Percentiles rank a stretch among this genome's conserved stretches.
phyloP scores from a whole-genome alignment of 1,284 basidiomycete genomes.

The Pseudozyma flocculosa region DNA sequence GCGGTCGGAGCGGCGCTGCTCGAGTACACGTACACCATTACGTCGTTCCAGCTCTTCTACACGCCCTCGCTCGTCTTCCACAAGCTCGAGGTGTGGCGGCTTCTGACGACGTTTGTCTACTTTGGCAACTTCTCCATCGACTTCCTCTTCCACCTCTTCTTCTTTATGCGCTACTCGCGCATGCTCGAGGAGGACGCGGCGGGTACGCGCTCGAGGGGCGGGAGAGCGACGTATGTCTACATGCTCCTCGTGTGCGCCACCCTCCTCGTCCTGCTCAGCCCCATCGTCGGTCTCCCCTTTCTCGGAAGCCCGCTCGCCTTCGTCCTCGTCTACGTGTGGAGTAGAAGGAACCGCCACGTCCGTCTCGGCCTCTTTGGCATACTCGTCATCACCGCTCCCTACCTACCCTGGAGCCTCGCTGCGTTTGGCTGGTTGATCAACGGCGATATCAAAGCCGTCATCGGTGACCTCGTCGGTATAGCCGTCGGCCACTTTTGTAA shows the following conservation, averaged over 20 bases:
- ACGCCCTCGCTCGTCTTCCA: slow-evolving; percentile 45
- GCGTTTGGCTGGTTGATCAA: slow-evolving; percentile 84
- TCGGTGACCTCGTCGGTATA: slow-evolving; percentile 70
- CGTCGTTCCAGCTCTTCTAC: slow-evolving; percentile 49
- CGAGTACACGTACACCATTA: slow-evolving; percentile 46
- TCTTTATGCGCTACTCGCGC: slow-evolving; percentile 95
- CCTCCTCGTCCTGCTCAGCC: slow-evolving; percentile 60
- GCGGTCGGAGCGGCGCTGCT: slow-evolving; percentile 37
- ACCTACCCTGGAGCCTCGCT: slow-evolving; percentile 86
- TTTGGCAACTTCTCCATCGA: slow-evolving; percentile 85
- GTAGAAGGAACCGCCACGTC: slow-evolving; percentile 84
- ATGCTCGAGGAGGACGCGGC: slow-evolving; percentile 93
- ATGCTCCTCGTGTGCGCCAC: slow-evolving; percentile 77
- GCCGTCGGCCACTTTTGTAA: slow-evolving; percentile 52
- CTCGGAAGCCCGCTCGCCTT: slow-evolving; percentile 36
- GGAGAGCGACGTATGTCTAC: slow-evolving; percentile 86
- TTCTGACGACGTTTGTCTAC: slow-evolving; percentile 89
- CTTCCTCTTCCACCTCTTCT: slow-evolving; percentile 94
- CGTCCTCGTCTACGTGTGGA: slow-evolving; percentile 95
- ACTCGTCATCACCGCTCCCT: slow-evolving; percentile 90
- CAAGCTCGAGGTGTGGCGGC: slow-evolving; percentile 73
- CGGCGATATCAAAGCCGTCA: slow-evolving; percentile 79
- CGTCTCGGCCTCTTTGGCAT: slow-evolving; percentile 94
- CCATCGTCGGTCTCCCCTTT: slow-evolving; percentile 58
- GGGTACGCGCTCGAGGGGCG: slow-evolving; percentile 66